Percentiles rank a stretch among this genome's conserved stretches.
These are phyloP conservation scores for Rhizopus sp. DNA, from an alignment of 371 early-diverging fungal species.

Conservation along the genomic window DNA sequence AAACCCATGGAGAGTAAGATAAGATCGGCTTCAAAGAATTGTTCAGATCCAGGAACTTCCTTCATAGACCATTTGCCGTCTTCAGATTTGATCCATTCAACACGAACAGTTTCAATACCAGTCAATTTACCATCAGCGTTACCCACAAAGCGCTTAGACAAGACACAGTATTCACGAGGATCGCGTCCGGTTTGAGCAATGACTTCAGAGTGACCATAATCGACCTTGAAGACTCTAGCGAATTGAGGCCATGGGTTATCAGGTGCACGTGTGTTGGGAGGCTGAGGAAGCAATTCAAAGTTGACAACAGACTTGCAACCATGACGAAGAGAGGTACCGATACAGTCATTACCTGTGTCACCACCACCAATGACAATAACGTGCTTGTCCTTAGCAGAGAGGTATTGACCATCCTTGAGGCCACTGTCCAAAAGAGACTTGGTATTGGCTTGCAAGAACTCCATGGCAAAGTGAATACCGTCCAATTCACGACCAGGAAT, in stretches of 20 bases:
- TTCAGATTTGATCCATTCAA: conserved; percentile 88
- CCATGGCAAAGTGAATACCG: conserved; percentile 98
- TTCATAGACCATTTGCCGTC: conserved; percentile 87
- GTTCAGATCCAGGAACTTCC: conserved; percentile 82
- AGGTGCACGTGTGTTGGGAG: conserved; percentile 75
- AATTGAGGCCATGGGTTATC: conserved; percentile 98
- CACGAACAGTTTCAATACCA: conserved; percentile 92
- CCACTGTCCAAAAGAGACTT: conserved; percentile 81
- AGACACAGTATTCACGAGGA: conserved; percentile 92
- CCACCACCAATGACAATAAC: conserved; percentile 98
- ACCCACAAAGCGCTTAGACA: conserved; percentile 93
- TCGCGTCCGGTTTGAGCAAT: conserved; percentile 86
- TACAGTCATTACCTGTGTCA: conserved; percentile 97
- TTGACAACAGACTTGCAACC: conserved; percentile 90
- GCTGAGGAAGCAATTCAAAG: conserved; percentile 95
- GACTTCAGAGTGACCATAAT: conserved; percentile 96
- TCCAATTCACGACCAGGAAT: conserved; percentile 85
- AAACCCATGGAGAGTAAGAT: conserved; percentile 96
- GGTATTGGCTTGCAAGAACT: conserved; percentile 90
- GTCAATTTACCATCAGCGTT: conserved; percentile 80
- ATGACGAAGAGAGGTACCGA: conserved; percentile 92
- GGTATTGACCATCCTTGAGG: conserved; percentile 70
- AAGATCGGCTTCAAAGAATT: conserved; percentile 86
- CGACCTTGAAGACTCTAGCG: conserved; percentile 91
- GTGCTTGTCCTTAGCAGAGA: conserved; percentile 89